These are phyloP conservation scores for Collybiopsis confluens DNA, from an alignment of 768 basidiomycete species.

Conservation along the genomic window DNA sequence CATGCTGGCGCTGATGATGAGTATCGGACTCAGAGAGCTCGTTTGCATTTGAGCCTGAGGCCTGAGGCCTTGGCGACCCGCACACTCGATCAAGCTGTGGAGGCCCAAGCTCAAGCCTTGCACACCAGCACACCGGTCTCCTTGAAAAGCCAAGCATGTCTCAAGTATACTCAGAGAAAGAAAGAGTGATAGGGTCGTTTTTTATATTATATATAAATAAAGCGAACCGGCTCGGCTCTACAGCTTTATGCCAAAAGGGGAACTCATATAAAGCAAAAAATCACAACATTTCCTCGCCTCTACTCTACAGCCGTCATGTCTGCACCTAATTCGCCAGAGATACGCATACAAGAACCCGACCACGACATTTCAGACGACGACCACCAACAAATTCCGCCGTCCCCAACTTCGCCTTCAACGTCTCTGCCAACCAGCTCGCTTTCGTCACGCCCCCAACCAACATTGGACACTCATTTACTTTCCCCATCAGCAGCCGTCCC, in stretches of 20 bases:
- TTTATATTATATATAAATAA: no score
- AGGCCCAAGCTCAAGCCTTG: no score
- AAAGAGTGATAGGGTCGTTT: no score
- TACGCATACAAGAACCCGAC: conserved; percentile 6
- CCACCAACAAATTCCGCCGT: neutral
- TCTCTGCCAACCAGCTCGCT: conserved; percentile 12
- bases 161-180: no score
- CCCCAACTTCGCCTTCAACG: conserved; percentile 7
- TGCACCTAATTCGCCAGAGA: conserved; percentile 4
- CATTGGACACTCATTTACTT: conserved; percentile 14
- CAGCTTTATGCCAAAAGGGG: conserved; percentile 2
- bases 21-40: no score
- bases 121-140: no score
- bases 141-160: no score
- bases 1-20: no score
- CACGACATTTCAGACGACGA: neutral
- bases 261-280: neutral
- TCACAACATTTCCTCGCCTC: neutral
- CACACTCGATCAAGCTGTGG: no score
- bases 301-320: neutral
- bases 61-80: no score
- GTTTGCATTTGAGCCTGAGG: no score
- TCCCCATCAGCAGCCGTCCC: conserved; percentile 19
- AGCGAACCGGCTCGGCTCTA: neutral
- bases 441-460: conserved; percentile 1